These are phyloP conservation scores for Aureoboletus auriporus DNA, from an alignment of 768 basidiomycete genomes.

Conservation along the genomic window DNA sequence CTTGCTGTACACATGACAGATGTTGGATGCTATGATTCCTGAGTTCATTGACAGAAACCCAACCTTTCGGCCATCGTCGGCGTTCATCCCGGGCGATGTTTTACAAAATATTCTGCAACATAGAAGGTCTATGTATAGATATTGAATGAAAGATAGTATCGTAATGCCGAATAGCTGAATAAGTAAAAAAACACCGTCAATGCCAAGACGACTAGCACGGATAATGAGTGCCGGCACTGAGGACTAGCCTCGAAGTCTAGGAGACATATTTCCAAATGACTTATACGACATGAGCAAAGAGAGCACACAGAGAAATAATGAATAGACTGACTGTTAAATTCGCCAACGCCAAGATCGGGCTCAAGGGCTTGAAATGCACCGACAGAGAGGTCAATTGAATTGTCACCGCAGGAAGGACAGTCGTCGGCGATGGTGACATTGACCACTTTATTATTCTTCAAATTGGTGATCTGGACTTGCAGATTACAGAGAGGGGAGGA, in stretches of 20 bases:
- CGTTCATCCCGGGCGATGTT: too few species aligned
- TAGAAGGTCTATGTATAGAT: not conserved
- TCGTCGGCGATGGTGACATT: slow-evolving; percentile 69
- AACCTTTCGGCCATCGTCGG: too few species aligned
- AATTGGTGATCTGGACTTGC: slow-evolving; percentile 60
- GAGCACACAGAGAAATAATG: not conserved
- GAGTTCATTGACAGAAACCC: too few species aligned
- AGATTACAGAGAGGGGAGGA: slow-evolving; percentile 62
- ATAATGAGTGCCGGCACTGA: too few species aligned
- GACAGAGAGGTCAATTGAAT: slow-evolving; percentile 71
- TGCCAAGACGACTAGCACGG: not conserved
- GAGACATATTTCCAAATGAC: slow-evolving; percentile 27
- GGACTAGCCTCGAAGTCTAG: slow-evolving; percentile 11
- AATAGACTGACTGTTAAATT: slow-evolving; percentile 49
- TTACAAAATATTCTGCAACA: too few species aligned
- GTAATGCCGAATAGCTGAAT: slow-evolving; percentile 17
- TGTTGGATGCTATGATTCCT: too few species aligned
- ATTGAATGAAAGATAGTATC: not conserved
- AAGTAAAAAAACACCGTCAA: not conserved
- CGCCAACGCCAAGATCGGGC: slow-evolving; percentile 45
- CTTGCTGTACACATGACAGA: too few species aligned
- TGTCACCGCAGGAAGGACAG: slow-evolving; percentile 72
- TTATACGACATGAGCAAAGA: slow-evolving; percentile 7
- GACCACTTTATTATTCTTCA: slow-evolving; percentile 45
- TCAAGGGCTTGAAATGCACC: slow-evolving; percentile 59